Conservation (phyloP, 768 basidiomycete genomes). For the Rhodotorula toruloides region DNA sequence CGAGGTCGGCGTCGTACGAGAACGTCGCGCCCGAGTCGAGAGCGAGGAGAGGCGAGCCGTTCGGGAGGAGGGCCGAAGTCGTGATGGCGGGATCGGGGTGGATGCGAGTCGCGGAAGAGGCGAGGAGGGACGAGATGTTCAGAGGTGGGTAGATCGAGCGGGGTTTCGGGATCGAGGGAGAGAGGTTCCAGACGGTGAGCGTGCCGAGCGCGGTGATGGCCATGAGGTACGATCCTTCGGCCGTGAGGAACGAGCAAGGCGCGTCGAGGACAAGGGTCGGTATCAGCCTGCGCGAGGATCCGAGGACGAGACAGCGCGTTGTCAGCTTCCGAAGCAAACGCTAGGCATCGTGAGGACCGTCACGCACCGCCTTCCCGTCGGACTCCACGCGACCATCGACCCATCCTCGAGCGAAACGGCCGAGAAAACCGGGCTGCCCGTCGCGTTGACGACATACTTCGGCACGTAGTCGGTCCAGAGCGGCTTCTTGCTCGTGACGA, state of each 20-base stretch:
- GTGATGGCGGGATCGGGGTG: conserved; percentile 51
- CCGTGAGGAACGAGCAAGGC: conserved; percentile 65
- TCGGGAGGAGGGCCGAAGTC: conserved; percentile 64
- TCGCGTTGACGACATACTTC: conserved; percentile 62
- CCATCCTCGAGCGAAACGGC: conserved; percentile 77
- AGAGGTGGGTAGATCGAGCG: conserved; percentile 61
- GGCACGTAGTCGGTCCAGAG: conserved; percentile 88
- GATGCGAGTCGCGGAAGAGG: conserved; percentile 53
- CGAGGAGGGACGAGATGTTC: conserved; percentile 60
- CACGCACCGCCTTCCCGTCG: conserved; percentile 72
- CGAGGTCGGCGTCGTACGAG: conserved; percentile 66
- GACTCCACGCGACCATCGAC: conserved; percentile 73
- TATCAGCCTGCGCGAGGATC: conserved; percentile 58
- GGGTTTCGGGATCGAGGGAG: conserved; percentile 55
- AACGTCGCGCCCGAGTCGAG: conserved; percentile 72
- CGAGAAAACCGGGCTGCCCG: conserved; percentile 62
- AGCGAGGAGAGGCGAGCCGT: conserved; percentile 71
- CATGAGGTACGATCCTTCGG: conserved; percentile 60
- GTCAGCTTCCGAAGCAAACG: neutral
- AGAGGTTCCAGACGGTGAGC: conserved; percentile 65
- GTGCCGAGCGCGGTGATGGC: conserved; percentile 67
- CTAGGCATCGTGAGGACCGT: neutral
- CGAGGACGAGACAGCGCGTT: no score
- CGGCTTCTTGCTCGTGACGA: conserved; percentile 59
- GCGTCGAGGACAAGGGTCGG: conserved; percentile 68